A percentile compares a stretch with the other conserved stretches of the same genome.
Evolutionary conservation across 805 yeast species (phyloP).

Genomic region (Candida qinlingensis): DNA sequence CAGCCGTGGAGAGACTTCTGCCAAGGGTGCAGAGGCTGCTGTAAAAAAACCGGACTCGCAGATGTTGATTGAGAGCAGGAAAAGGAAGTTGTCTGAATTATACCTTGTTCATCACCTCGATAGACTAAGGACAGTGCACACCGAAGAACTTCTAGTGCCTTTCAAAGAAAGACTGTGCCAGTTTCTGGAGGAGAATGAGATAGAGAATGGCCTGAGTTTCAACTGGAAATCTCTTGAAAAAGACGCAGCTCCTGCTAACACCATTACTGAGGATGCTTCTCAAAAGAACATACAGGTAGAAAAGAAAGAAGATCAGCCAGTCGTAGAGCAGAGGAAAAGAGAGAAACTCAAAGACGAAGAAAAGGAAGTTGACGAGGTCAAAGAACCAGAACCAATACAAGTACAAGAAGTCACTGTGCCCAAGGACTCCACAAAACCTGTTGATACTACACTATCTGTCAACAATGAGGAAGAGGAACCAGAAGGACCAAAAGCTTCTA

Average conservation of each 20-base stretch:
- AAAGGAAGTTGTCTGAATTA: constrained; percentile 54
- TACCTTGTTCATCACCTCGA: constrained; percentile 54
- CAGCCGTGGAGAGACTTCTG: not conserved
- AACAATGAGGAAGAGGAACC: not conserved
- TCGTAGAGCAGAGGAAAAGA: too few species aligned
- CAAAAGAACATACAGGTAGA: too few species aligned
- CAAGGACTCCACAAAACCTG: too few species aligned
- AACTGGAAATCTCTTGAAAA: constrained; percentile 24
- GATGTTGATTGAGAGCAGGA: constrained; percentile 44
- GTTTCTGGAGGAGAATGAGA: constrained; percentile 48
- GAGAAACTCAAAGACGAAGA: not conserved
- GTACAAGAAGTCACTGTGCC: not conserved
- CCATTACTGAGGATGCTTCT: too few species aligned
- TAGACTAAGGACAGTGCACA: constrained; percentile 34
- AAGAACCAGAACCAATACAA: not conserved
- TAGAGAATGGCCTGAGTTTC: constrained; percentile 41
- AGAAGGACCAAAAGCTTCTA: not conserved
- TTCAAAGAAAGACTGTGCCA: constrained; percentile 36
- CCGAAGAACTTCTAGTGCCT: constrained; percentile 33
- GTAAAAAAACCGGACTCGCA: not conserved
- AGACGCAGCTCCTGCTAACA: not conserved
- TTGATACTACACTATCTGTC: too few species aligned
- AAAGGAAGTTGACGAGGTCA: not conserved
- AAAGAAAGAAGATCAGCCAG: too few species aligned
- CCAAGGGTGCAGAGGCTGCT: not conserved